Percentiles rank a stretch among this genome's conserved stretches.
phyloP scores from a whole-genome alignment of 805 yeast genomes.

The Cyberlindnera japonica region DNA sequence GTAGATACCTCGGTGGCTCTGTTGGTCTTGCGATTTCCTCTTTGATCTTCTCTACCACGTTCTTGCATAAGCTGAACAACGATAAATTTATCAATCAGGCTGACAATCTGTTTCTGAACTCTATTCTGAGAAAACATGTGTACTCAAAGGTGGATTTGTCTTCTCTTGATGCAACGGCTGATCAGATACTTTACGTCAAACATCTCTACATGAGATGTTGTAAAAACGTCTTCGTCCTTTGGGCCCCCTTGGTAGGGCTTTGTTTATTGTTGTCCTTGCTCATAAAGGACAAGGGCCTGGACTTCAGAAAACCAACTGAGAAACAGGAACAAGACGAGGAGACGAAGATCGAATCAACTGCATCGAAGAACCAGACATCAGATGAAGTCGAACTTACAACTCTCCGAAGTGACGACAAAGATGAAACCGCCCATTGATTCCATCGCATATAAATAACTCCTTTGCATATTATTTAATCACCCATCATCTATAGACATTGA shows the following conservation, averaged over 20 bases:
- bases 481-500: neutral
- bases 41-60: slow-evolving; percentile 22
- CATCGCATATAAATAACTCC: no score
- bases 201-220: slow-evolving; percentile 18
- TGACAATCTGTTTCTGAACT: slow-evolving; percentile 10
- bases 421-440: no score
- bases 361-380: neutral
- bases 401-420: no score
- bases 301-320: slow-evolving; percentile 2
- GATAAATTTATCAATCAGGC: slow-evolving; percentile 16
- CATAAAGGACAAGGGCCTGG: slow-evolving; percentile 19
- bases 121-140: slow-evolving; percentile 16
- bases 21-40: slow-evolving; percentile 47
- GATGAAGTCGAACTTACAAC: no score
- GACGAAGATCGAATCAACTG: neutral
- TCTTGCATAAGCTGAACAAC: slow-evolving; percentile 11
- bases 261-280: slow-evolving; percentile 14
- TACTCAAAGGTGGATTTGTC: slow-evolving; percentile 17
- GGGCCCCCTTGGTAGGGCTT: slow-evolving; percentile 20
- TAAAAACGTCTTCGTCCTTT: slow-evolving; percentile 17
- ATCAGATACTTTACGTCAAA: slow-evolving; percentile 14
- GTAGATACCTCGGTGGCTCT: slow-evolving; percentile 60
- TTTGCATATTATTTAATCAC: no score
- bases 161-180: slow-evolving; percentile 4
- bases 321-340: neutral